These are phyloP conservation scores for Neurospora sp. DNA, from an alignment of 495 filamentous ascomycete genomes.

Conservation along the genomic window DNA sequence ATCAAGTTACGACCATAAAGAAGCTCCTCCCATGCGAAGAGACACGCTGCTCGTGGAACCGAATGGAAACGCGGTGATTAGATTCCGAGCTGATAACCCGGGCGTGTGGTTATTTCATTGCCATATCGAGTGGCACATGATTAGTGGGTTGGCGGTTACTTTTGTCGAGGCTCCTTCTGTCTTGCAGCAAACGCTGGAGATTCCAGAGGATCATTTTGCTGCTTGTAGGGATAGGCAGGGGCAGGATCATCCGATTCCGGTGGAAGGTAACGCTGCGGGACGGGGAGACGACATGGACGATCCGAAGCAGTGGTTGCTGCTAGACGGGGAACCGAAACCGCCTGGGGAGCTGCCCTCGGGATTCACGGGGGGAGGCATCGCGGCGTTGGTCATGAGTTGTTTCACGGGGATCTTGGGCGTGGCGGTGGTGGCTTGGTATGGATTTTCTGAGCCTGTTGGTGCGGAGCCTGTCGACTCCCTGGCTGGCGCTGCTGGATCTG, in stretches of 20 bases:
- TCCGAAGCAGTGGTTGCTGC: constrained; percentile 49
- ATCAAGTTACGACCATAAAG: constrained; percentile 26
- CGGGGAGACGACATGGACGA: constrained; percentile 62
- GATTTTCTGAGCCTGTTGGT: constrained; percentile 23
- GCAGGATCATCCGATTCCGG: no score
- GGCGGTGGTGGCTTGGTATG: constrained; percentile 59
- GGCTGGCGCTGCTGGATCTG: background rate
- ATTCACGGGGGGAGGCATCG: constrained; percentile 61
- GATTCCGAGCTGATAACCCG: constrained; percentile 59
- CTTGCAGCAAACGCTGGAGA: constrained; percentile 48
- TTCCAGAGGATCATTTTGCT: constrained; percentile 54
- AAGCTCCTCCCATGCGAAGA: constrained; percentile 43
- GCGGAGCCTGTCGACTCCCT: background rate
- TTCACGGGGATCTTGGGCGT: constrained; percentile 65
- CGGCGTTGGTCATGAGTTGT: constrained; percentile 63
- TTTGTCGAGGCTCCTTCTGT: constrained; percentile 50
- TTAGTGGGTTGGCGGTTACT: constrained; percentile 56
- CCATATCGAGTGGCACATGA: constrained; percentile 62
- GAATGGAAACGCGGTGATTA: constrained; percentile 50
- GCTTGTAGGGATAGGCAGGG: constrained; percentile 32
- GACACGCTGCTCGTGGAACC: constrained; percentile 49
- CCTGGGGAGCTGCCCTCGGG: constrained; percentile 53
- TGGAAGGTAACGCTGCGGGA: constrained; percentile 50
- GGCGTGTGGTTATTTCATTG: constrained; percentile 70
- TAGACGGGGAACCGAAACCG: constrained; percentile 49